Evolutionary conservation across 2,329 filamentous ascomycete genomes (phyloP).

Genomic region (Colletotrichum chlorophyti): DNA sequence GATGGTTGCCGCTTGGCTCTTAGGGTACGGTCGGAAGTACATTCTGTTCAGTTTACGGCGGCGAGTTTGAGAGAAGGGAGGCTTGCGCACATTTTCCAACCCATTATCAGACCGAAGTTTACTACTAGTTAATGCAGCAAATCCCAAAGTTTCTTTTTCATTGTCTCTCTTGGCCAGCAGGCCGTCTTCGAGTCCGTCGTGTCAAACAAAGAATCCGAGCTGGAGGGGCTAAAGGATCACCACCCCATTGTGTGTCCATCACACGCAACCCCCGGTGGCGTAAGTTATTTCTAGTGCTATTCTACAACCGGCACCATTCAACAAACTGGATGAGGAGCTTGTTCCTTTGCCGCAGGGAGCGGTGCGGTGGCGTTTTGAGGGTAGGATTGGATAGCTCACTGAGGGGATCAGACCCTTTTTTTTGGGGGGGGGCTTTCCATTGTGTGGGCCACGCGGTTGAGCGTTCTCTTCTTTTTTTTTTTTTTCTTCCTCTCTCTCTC

Average conservation of each 20-base stretch:
- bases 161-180: conserved; percentile 5
- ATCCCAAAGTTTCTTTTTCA: neutral
- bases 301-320: neutral
- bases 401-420: neutral
- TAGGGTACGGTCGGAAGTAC: neutral
- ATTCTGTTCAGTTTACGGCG: conserved; percentile 2
- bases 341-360: neutral
- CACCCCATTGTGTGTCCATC: no score
- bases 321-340: neutral
- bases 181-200: conserved; percentile 15
- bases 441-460: neutral
- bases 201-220: conserved; percentile 20
- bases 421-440: no score
- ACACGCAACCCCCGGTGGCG: no score
- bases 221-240: neutral
- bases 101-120: conserved; percentile 5
- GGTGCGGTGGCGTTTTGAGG: neutral
- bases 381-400: no score
- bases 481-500: no score
- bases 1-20: neutral
- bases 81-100: neutral
- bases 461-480: neutral
- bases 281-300: conserved; percentile 16
- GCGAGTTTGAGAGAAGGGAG: neutral
- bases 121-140: conserved; percentile 17